Conservation (phyloP, 2,329 filamentous ascomycete genomes). For the Diaporthe sp. region DNA sequence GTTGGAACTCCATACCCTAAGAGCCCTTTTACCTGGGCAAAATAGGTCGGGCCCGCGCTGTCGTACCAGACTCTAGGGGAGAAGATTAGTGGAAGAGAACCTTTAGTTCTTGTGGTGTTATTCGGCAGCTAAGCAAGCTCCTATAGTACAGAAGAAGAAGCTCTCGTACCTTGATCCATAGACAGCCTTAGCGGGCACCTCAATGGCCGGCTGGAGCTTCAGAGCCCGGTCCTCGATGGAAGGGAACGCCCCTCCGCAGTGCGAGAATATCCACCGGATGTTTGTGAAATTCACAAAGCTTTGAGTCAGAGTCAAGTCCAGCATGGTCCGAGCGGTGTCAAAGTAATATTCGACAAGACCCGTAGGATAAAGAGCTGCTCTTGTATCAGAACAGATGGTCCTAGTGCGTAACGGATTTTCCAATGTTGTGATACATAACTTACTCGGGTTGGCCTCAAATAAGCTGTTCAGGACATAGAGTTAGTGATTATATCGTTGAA, state of each 20-base stretch:
- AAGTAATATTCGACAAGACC: neutral
- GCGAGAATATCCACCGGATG: slow-evolving; percentile 4
- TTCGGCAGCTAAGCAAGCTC: neutral
- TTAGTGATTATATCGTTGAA: neutral
- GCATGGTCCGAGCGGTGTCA: neutral
- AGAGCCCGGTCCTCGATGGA: neutral
- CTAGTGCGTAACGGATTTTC: neutral
- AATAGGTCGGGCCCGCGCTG: neutral
- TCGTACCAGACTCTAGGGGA: neutral
- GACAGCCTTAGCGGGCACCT: neutral
- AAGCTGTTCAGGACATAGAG: neutral
- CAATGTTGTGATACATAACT: neutral
- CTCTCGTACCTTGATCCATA: neutral
- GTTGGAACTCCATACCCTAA: neutral
- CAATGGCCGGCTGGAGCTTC: neutral
- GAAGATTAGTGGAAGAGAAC: neutral
- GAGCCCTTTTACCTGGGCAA: slow-evolving; percentile 1
- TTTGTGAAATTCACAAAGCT: slow-evolving; percentile 4
- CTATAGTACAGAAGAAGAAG: no score
- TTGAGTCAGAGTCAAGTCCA: slow-evolving; percentile 11
- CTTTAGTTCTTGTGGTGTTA: neutral
- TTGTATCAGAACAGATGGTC: neutral
- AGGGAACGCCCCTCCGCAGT: slow-evolving; percentile 4
- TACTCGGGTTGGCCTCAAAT: neutral
- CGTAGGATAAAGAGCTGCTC: neutral